Base-by-base conservation (phyloP, 2,329 filamentous ascomycete genomes). In the Sporothrix globosa region DNA sequence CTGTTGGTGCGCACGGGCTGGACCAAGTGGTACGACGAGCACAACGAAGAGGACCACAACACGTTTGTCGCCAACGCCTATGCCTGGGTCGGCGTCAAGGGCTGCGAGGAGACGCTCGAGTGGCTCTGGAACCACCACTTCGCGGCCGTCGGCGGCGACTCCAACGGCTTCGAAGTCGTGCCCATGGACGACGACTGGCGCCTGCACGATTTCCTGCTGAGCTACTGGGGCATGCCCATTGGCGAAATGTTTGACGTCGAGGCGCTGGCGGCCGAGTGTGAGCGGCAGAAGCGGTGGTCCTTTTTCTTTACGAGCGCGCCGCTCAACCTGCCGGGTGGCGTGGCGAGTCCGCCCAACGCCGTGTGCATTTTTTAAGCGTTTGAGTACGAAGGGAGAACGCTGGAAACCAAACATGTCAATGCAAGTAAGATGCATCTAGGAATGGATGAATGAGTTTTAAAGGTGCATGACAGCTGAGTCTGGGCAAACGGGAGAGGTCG, bases 41-140 rank as follows among this genome's bases (percentile, higher is more conserved):
- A 83, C 10, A 79, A 76, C 0, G 75, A 76, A 0, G 77, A 78
- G 1, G 78, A 80, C 11, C 75, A 81, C 11, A 76, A 73, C 7
- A 81, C 80, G 72, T 0, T 69, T 41, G 3, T 78, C 73, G 17
- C 67, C 54, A 56, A 69, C 81, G 4, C 75, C 80, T 68, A 39
- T 13, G 53, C 61, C 27, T 72, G 67, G 70, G 61, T 66, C n/a
- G 79, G 85, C 9, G 75, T 84, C 56, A 80, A 87, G 52, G 84
- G 83, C 0, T 76, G 75, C 2, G 79, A 86, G 63, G 84, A 84
- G 58, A 84, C 89, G 4, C 80, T 87, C 9, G 84, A 86, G 68
- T 92, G 90, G 89, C 73, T 92, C 71, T 90, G 91, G 81, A 88
- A 92, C 75, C 86, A 84, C 73, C 88, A 89, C 68, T 92, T 92